phyloP scores from a whole-genome alignment of 1,284 basidiomycete genomes.

The Tremellales sp. region DNA sequence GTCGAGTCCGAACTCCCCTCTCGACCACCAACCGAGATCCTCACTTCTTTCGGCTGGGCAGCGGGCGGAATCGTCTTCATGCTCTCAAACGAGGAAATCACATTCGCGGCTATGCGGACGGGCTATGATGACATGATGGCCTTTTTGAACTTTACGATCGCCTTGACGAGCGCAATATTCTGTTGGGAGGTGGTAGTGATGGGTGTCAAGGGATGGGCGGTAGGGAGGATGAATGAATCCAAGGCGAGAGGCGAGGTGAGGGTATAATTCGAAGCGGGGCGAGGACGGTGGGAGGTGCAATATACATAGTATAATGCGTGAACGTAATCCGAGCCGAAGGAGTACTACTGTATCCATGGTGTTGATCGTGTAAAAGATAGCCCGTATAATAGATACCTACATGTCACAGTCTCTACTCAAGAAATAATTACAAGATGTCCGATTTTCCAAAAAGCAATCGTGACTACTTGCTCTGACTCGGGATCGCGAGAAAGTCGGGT shows the following conservation, averaged over 20 bases:
- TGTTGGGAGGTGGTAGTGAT: conserved; percentile 72
- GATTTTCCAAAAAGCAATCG: too few relatives aligned
- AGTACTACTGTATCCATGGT: too few relatives aligned
- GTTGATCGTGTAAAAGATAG: too few relatives aligned
- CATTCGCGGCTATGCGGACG: conserved; percentile 84
- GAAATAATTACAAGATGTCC: too few relatives aligned
- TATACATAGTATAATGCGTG: not conserved
- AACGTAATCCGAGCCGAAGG: too few relatives aligned
- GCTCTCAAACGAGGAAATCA: conserved; percentile 84
- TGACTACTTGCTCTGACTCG: too few relatives aligned
- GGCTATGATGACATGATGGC: conserved; percentile 72
- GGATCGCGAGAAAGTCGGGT: too few relatives aligned
- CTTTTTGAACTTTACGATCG: conserved; percentile 53
- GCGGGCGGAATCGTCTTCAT: conserved; percentile 86
- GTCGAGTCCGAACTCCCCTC: conserved; percentile 68
- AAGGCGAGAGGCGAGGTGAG: not conserved
- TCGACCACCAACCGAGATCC: conserved; percentile 88
- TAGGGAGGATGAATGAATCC: conserved; percentile 17
- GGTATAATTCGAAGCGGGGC: not conserved
- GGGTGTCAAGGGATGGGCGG: conserved; percentile 68
- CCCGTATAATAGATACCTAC: too few relatives aligned
- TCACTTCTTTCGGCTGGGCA: conserved; percentile 81
- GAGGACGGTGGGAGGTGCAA: not conserved
- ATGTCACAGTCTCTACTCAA: too few relatives aligned
- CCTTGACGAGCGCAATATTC: conserved; percentile 75